phyloP scores from a whole-genome alignment of 441 rosid species.

The Arabidopsis lyrata region DNA sequence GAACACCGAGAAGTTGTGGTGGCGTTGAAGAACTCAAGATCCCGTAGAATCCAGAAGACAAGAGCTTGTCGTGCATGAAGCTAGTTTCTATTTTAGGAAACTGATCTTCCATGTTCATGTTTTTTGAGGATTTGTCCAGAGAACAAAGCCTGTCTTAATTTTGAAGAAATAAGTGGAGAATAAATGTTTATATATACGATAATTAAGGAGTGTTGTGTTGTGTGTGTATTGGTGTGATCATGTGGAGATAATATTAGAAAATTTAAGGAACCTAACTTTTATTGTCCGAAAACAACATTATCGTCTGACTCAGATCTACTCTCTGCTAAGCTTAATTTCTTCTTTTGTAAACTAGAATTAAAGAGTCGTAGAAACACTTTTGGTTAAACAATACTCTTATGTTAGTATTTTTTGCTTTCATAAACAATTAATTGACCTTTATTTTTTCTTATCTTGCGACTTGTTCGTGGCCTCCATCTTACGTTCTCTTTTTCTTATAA shows the following conservation, averaged over 20 bases:
- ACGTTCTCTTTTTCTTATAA: constrained; percentile 34
- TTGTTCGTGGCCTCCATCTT: constrained; percentile 51
- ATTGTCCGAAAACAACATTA: constrained; percentile 43
- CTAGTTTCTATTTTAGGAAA: constrained; percentile 63
- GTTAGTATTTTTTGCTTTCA: constrained; percentile 3
- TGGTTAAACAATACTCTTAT: constrained; percentile 32
- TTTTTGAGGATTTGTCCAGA: constrained; percentile 29
- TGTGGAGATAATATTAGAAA: constrained; percentile 45
- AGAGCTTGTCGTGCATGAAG: constrained; percentile 53
- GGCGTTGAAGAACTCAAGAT: constrained; percentile 44
- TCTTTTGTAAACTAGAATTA: constrained; percentile 35
- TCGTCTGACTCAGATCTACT: constrained; percentile 61
- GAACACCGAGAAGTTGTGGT: constrained; percentile 50
- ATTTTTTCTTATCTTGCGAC: constrained; percentile 44
- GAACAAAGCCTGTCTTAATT: constrained; percentile 28
- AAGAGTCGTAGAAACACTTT: constrained; percentile 45
- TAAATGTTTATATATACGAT: constrained; percentile 47
- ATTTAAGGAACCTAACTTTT: constrained; percentile 46
- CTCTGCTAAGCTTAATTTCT: constrained; percentile 46
- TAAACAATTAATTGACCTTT: constrained; percentile 35
- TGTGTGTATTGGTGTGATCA: constrained; percentile 42
- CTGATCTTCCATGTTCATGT: constrained; percentile 52
- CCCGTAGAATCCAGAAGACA: constrained; percentile 54
- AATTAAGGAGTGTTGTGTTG: constrained; percentile 46
- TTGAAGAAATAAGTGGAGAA: constrained; percentile 40